phyloP scores from a whole-genome alignment of 2,329 filamentous ascomycete species.

The Chrysoporthe cubensis region DNA sequence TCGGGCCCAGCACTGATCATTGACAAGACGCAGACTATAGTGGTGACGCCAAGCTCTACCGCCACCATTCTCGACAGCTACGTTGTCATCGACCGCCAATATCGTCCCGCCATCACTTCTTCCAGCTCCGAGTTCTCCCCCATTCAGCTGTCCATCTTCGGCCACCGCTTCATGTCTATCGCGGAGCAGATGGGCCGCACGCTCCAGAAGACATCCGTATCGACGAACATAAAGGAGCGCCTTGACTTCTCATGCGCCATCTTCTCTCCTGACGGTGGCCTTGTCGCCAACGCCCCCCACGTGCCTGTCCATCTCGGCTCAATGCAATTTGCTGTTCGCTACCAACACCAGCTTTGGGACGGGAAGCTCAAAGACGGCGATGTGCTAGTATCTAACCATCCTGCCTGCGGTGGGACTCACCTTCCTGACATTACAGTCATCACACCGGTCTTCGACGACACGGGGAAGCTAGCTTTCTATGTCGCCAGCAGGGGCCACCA shows the following conservation, averaged over 20 bases:
- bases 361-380: slow-evolving; percentile 40
- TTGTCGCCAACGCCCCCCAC: slow-evolving; percentile 78
- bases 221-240: slow-evolving; percentile 79
- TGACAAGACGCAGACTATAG: slow-evolving; percentile 72
- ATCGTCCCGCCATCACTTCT: slow-evolving; percentile 46
- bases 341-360: slow-evolving; percentile 71
- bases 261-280: slow-evolving; percentile 73
- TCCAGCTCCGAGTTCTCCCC: slow-evolving; percentile 79
- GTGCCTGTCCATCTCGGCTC: slow-evolving; percentile 76
- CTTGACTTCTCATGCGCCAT: slow-evolving; percentile 82
- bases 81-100: slow-evolving; percentile 48
- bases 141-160: slow-evolving; percentile 77
- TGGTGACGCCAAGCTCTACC: slow-evolving; percentile 65
- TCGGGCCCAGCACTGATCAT: slow-evolving; percentile 70
- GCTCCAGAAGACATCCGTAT: slow-evolving; percentile 78
- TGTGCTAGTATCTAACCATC: slow-evolving; percentile 43
- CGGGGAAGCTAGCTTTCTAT: slow-evolving; percentile 41
- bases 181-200: slow-evolving; percentile 83
- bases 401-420: slow-evolving; percentile 43
- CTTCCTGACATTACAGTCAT: slow-evolving; percentile 45
- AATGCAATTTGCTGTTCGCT: slow-evolving; percentile 78
- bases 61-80: slow-evolving; percentile 47
- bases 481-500: slow-evolving; percentile 72
- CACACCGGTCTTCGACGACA: slow-evolving; percentile 45
- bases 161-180: slow-evolving; percentile 82